phyloP scores from a whole-genome alignment of 2,329 filamentous ascomycete species.

The Epichloe bromicola region DNA sequence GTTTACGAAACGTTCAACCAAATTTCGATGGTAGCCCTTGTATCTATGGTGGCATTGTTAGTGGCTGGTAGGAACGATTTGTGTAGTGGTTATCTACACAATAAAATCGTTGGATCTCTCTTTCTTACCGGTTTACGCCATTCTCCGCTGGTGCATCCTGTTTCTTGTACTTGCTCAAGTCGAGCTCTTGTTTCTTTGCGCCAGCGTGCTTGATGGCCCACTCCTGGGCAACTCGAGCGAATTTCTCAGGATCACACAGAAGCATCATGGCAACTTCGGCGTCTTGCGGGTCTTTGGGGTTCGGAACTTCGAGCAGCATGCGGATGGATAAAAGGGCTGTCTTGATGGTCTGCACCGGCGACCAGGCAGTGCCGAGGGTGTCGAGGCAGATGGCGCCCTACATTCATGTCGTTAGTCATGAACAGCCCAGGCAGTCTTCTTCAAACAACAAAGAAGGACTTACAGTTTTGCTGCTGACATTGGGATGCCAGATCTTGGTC shows the following conservation, averaged over 20 bases:
- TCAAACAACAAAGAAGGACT: constrained; percentile 18
- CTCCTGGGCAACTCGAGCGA: constrained; percentile 70
- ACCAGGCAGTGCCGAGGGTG: constrained; percentile 81
- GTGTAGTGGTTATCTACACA: background rate
- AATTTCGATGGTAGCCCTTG: constrained; percentile 70
- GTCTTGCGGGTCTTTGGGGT: constrained; percentile 94
- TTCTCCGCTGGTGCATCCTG: constrained; percentile 5
- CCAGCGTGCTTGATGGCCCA: constrained; percentile 80
- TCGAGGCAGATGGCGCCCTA: constrained; percentile 96
- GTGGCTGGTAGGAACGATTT: background rate
- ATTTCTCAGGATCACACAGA: constrained; percentile 62
- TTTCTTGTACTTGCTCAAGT: constrained; percentile 27
- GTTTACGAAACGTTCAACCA: constrained; percentile 70
- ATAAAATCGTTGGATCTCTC: background rate
- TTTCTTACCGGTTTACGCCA: constrained; percentile 17
- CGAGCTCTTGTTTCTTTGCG: constrained; percentile 42
- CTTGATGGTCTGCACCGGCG: constrained; percentile 91
- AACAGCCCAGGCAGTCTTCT: background rate
- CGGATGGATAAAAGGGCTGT: constrained; percentile 87
- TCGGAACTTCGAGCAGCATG: constrained; percentile 82
- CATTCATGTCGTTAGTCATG: background rate
- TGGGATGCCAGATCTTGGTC: constrained; percentile 95
- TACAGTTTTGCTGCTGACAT: constrained; percentile 88
- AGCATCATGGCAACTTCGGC: constrained; percentile 91
- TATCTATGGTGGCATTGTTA: constrained; percentile 40